A percentile compares a stretch with the other conserved stretches of the same genome.
Conservation (phyloP, 495 filamentous ascomycete species). For the Talaromyces thailandensis region DNA sequence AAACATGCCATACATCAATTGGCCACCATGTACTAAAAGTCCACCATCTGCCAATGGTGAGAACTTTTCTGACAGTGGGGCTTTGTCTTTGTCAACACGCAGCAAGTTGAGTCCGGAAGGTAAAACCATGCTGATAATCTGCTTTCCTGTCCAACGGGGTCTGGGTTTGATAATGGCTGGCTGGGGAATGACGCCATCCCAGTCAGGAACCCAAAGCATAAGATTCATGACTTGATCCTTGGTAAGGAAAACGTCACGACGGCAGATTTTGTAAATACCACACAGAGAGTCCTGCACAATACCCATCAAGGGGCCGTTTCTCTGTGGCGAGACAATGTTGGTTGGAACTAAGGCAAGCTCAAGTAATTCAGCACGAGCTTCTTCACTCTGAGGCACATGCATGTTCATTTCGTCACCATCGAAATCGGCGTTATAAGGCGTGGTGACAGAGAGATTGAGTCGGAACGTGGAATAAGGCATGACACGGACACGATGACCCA, state of each 20-base stretch:
- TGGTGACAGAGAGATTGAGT: constrained; percentile 93
- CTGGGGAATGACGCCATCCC: constrained; percentile 88
- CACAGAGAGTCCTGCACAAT: constrained; percentile 97
- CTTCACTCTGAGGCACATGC: constrained; percentile 95
- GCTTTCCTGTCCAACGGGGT: constrained; percentile 97
- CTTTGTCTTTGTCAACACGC: constrained; percentile 47
- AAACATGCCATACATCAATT: constrained; percentile 82
- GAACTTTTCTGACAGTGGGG: constrained; percentile 42
- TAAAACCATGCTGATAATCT: constrained; percentile 89
- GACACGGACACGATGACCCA: constrained; percentile 93
- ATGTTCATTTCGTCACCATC: constrained; percentile 99
- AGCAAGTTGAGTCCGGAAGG: constrained; percentile 77
- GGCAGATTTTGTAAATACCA: constrained; percentile 92
- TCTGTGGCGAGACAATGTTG: constrained; percentile 96
- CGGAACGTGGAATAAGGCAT: constrained; percentile 99
- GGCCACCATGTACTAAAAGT: constrained; percentile 72
- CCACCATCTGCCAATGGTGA: constrained; percentile 70
- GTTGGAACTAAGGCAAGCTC: constrained; percentile 92
- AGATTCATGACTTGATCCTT: constrained; percentile 91
- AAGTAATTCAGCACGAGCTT: constrained; percentile 86
- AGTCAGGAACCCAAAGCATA: constrained; percentile 92
- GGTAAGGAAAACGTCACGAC: constrained; percentile 82
- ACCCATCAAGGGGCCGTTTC: constrained; percentile 96
- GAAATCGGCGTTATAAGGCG: constrained; percentile 99
- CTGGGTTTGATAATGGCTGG: constrained; percentile 87